Base-by-base conservation (phyloP, 371 early-diverging fungal species). In the Homolaphlyctis polyrhiza region DNA sequence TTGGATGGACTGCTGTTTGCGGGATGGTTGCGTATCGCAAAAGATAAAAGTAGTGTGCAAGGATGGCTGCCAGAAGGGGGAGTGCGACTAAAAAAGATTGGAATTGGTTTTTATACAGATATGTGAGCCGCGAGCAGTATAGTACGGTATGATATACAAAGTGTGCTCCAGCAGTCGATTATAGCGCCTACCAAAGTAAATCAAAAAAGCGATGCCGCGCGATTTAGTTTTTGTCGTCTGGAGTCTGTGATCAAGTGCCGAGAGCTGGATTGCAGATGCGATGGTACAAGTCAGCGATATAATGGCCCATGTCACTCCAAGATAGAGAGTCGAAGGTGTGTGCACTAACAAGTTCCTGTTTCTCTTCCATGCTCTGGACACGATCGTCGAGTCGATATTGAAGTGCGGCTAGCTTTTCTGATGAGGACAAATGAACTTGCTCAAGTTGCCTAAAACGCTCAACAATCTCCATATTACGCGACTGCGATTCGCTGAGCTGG, bases 341-440 rank as follows among this genome's bases (percentile, higher is more conserved):
- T 23, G 45, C 3, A 27, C 55, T 4, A 18, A 55, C 55, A 3
- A 55, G 33, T 21, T 55, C 28, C 14, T 55, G 55, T 33, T 55
- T 55, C n/a, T 55, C 55, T 3, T 30, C 30, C 13, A 55, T 18
- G 2, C 5, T 27, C 13, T 27, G 2, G 8, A 35, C 28, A 21
- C 55, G 55, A 27, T 55, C 55, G 3, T 55, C 55, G 14, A 55
- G 35, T 3, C 55, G 55, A 2, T 55, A 27, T 2, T 55, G 55
- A 27, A 55, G 35, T 16, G 30, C 14, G 2, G 55, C 14, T 4
- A 55, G 3, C 35, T 55, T 55, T n/a, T 55, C 55, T 25, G 35
- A 55, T 25, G 55, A 55, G 30, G 30, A 18, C 3, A 55, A 25
- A 25, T 55, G 55, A 27, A 55, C 8, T 25, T 55, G 55, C 28